Percentiles rank a stretch among this genome's conserved stretches.
These are phyloP conservation scores for Penicillium nucicola DNA, from an alignment of 495 filamentous ascomycete species.

Conservation along the genomic window DNA sequence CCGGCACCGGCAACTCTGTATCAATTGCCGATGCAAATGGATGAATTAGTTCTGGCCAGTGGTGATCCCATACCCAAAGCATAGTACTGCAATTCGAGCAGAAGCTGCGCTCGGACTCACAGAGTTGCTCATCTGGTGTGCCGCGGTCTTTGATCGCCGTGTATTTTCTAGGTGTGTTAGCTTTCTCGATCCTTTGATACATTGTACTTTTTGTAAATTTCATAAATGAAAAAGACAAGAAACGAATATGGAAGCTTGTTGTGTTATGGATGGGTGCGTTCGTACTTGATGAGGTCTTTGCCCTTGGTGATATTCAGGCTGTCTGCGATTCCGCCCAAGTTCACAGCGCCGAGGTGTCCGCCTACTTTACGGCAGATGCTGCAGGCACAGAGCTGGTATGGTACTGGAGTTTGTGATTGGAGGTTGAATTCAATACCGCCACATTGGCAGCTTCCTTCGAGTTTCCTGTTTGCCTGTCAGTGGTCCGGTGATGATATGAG, in stretches of 20 bases:
- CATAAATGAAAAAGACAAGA: too few species aligned
- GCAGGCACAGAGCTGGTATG: constrained; percentile 55
- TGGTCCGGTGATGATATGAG: background rate
- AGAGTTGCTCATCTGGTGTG: constrained; percentile 37
- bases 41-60: constrained; percentile 55
- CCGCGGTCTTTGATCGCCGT: constrained; percentile 48
- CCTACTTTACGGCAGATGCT: constrained; percentile 56
- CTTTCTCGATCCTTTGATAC: too few species aligned
- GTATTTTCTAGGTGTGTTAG: constrained; percentile 41
- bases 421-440: constrained; percentile 51
- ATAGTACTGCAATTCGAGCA: constrained; percentile 51
- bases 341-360: constrained; percentile 47
- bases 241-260: background rate
- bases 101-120: constrained; percentile 49
- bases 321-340: constrained; percentile 48
- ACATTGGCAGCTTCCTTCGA: constrained; percentile 55
- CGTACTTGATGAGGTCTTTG: constrained; percentile 47
- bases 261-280: background rate
- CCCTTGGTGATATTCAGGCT: constrained; percentile 48
- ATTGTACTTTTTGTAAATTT: too few species aligned
- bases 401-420: constrained; percentile 50
- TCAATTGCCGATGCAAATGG: constrained; percentile 58
- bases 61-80: constrained; percentile 48
- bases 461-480: constrained; percentile 29
- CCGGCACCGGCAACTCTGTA: constrained; percentile 47